These are phyloP conservation scores for Blastomyces emzantsi DNA, from an alignment of 2,329 filamentous ascomycete species.

Conservation along the genomic window DNA sequence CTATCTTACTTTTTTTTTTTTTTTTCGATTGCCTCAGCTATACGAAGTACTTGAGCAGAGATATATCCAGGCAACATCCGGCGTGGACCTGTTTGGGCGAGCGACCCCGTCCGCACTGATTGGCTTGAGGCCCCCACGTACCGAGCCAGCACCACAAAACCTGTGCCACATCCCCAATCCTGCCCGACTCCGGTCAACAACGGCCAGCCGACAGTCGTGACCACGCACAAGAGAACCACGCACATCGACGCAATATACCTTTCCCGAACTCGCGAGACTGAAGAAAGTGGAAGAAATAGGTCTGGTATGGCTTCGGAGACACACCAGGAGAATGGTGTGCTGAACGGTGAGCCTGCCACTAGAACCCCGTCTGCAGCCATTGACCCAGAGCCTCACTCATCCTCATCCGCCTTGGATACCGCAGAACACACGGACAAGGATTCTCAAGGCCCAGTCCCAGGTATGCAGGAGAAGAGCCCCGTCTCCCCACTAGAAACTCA, in stretches of 20 bases:
- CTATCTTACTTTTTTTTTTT: not conserved
- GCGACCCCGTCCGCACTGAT: not conserved
- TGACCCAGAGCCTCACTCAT: conserved; percentile 1
- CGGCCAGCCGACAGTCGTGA: not conserved
- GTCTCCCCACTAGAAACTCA: not conserved
- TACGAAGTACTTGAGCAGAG: not conserved
- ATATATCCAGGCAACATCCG: not conserved
- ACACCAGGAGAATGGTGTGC: conserved; percentile 4
- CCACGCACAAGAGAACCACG: not conserved
- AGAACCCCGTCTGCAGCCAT: not conserved
- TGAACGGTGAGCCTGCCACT: conserved; percentile 3
- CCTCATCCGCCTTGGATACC: conserved; percentile 1
- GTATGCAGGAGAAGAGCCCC: not conserved
- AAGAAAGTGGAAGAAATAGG: not conserved
- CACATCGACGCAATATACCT: not conserved
- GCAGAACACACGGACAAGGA: conserved; percentile 1
- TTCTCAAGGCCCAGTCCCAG: not conserved
- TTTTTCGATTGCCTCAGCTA: not conserved
- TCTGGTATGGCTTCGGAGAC: conserved; percentile 1
- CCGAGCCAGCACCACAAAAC: conserved; percentile 3
- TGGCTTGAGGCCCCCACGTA: not conserved
- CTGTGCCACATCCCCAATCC: conserved; percentile 3
- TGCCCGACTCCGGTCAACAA: conserved; percentile 1
- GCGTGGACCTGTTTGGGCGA: not conserved
- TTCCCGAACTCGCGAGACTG: not conserved